Conservation (phyloP, 2,329 filamentous ascomycete species). For the Colletotrichum cereale region DNA sequence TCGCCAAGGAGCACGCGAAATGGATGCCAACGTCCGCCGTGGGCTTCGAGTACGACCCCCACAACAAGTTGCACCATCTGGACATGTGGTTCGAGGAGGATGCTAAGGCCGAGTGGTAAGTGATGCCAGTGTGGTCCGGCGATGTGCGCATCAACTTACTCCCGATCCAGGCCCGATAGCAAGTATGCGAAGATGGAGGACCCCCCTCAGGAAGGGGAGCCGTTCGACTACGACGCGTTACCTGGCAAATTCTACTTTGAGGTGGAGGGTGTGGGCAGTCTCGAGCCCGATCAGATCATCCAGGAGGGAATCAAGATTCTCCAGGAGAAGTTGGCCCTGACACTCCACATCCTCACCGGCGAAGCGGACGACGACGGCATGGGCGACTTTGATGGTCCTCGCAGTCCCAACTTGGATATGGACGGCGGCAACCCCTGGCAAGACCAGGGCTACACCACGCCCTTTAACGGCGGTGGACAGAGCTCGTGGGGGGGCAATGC, state of each 20-base stretch:
- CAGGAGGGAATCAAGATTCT: constrained; percentile 89
- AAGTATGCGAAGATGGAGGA: constrained; percentile 86
- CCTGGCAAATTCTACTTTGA: constrained; percentile 93
- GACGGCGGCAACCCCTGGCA: constrained; percentile 69
- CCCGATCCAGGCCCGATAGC: constrained; percentile 76
- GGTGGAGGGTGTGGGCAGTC: constrained; percentile 87
- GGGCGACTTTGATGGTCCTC: constrained; percentile 72
- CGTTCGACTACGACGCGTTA: constrained; percentile 90
- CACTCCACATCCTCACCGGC: constrained; percentile 74
- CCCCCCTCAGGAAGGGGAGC: constrained; percentile 82
- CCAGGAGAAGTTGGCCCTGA: constrained; percentile 87
- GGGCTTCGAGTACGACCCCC: constrained; percentile 97
- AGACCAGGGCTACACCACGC: constrained; percentile 77
- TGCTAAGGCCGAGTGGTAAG: constrained; percentile 85
- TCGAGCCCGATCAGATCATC: constrained; percentile 91
- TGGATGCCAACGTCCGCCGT: constrained; percentile 95
- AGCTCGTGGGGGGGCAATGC: constrained; percentile 75
- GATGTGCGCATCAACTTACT: constrained; percentile 41
- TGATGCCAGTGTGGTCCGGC: constrained; percentile 34
- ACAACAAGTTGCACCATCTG: constrained; percentile 93
- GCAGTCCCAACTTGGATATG: constrained; percentile 75
- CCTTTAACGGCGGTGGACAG: constrained; percentile 69
- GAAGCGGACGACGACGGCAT: constrained; percentile 68
- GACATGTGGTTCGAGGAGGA: constrained; percentile 97
- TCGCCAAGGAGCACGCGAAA: constrained; percentile 98